These are phyloP conservation scores for Axilococcus clingmanii DNA, from an alignment of 139 green algal genomes.

Conservation along the genomic window DNA sequence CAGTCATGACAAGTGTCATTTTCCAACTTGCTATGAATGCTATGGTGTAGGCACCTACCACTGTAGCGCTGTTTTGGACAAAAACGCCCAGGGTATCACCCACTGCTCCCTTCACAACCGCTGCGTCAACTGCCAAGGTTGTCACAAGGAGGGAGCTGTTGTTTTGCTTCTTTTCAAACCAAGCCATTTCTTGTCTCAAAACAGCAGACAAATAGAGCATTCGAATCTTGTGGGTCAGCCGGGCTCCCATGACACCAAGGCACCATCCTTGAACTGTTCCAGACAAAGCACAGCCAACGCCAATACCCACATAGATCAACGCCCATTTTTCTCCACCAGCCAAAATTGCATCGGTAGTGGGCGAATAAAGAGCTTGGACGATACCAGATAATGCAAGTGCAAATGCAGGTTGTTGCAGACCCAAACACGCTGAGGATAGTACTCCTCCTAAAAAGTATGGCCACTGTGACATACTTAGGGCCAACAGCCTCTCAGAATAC, in stretches of 20 bases:
- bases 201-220: constrained; percentile 43
- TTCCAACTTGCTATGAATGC: not conserved
- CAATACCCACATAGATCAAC: constrained; percentile 57
- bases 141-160: constrained; percentile 41
- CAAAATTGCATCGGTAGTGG: constrained; percentile 9
- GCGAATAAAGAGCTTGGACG: constrained; percentile 30
- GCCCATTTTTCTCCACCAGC: constrained; percentile 32
- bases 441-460: constrained; percentile 15
- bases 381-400: constrained; percentile 43
- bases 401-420: constrained; percentile 51
- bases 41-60: not conserved
- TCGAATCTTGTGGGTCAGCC: constrained; percentile 43
- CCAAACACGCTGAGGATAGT: constrained; percentile 28
- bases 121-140: constrained; percentile 48
- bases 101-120: not conserved
- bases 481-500: too few relatives aligned
- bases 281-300: constrained; percentile 24
- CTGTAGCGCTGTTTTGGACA: not conserved
- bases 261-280: constrained; percentile 23
- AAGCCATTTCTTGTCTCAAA: constrained; percentile 32
- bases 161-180: constrained; percentile 40
- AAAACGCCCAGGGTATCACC: not conserved
- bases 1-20: not conserved
- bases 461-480: not conserved
- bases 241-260: constrained; percentile 41